A percentile compares a stretch with the other conserved stretches of the same genome.
phyloP scores from a whole-genome alignment of 2,329 filamentous ascomycete species.

The Xylariaceae sp. region DNA sequence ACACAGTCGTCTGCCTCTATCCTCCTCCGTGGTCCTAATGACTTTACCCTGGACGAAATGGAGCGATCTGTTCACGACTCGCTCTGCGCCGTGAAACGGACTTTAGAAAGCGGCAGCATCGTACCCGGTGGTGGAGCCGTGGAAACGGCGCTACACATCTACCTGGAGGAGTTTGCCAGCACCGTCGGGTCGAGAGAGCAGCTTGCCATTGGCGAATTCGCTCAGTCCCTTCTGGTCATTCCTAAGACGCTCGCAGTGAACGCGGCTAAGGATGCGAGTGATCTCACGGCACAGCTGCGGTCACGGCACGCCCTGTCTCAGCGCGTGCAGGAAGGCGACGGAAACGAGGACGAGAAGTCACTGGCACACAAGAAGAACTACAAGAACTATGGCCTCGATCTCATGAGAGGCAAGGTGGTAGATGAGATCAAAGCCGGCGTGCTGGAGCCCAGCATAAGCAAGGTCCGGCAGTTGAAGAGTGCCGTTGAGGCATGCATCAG shows the following conservation, averaged over 20 bases:
- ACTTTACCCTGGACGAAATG: conserved; percentile 98
- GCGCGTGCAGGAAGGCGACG: conserved; percentile 81
- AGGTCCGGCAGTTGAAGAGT: conserved; percentile 96
- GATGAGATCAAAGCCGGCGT: conserved; percentile 94
- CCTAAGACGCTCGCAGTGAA: conserved; percentile 97
- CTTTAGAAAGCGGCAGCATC: conserved; percentile 92
- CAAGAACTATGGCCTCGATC: conserved; percentile 95
- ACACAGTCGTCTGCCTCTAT: conserved; percentile 90
- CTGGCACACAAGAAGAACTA: conserved; percentile 93
- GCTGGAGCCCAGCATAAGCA: conserved; percentile 95
- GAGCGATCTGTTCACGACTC: conserved; percentile 97
- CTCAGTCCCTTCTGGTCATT: conserved; percentile 86
- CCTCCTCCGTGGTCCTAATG: conserved; percentile 91
- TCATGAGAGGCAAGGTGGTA: conserved; percentile 82
- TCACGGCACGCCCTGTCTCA: conserved; percentile 92
- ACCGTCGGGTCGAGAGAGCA: conserved; percentile 96
- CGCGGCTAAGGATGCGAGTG: conserved; percentile 91
- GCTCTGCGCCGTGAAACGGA: conserved; percentile 93
- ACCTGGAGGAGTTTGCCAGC: conserved; percentile 96
- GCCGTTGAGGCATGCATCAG: conserved; percentile 97
- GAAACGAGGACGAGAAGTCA: conserved; percentile 80
- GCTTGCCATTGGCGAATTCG: conserved; percentile 95
- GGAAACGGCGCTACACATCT: conserved; percentile 98
- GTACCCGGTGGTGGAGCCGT: conserved; percentile 95
- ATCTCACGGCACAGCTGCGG: conserved; percentile 91